Evolutionary conservation across 1,284 basidiomycete species (phyloP), one percentile per base, ranked within the genome.

Genomic region (Tremellales sp.): DNA sequence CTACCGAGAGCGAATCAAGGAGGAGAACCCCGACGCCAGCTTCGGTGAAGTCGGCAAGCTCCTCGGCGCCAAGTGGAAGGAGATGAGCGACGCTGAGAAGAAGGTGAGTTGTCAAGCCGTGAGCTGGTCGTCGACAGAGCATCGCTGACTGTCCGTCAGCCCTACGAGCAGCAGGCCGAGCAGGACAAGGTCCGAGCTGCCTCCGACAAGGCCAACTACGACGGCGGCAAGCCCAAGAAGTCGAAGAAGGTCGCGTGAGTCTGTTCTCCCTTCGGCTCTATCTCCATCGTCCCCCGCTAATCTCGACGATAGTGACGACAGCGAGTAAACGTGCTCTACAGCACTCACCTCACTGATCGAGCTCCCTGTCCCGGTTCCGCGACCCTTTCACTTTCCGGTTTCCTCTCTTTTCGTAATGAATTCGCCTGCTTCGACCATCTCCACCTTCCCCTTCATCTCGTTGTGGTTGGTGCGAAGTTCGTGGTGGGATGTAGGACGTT

Each of bases 41-140:
- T 97, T 97, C 70, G 92, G 92, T 85, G 88, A 91, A 70, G 80
- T 91, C 50, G 89, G 89, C 62, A 89, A 89, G 72, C 79, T 91
- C 45, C 82, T 92, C 52, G 89, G 89, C 53, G 84, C 84, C 54
- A 89, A 87, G 75, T 92, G 89, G 89, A 91, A 91, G 80, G 86
- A 86, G 69, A 81, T 91, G 67, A 81, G 80, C 54, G 86, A 87
- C 13, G 80, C 81, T 47, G 87, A 91, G 78, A 89, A 88, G 78
- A 90, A 89, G 82, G 87, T 87, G 47, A 36, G 72, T 36, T 35
- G 19, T 44, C 19, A 10, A 8, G 10, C 36, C 19, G 36, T 17
- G n/a, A n/a, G n/a, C n/a, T n/a, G n/a, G n/a, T n/a, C n/a, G n/a
- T 21, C 36, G 10, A 39, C 19, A 17, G 7, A 21, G 10, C 10